Evolutionary conservation across 2,329 filamentous ascomycete species (phyloP), one percentile per base, ranked within the genome.

Genomic region (Exophiala lecanii-corni): DNA sequence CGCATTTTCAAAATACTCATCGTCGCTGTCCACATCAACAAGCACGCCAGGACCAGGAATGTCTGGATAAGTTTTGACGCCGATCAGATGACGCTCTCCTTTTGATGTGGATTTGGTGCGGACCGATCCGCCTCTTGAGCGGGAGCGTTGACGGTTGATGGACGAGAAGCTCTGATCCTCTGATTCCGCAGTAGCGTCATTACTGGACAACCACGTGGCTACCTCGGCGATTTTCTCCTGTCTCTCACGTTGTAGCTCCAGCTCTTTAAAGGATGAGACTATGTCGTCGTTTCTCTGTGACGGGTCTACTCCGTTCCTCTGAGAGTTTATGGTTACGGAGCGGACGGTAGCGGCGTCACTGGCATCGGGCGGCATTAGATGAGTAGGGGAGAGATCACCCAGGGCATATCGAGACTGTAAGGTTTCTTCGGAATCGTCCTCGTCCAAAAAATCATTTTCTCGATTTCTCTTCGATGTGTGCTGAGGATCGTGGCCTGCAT

Each of bases 161-260:
- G 23, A 30, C 18, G 21, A 17, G 16, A 50, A 48, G 12, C 19
- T 12, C 13, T 61, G 56, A 30, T 63, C 60, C 19, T 60, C 62
- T n/a, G 57, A 52, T 39, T 62, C 64, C 40, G 68, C 70, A 32
- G 64, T 69, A 12, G 66, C 68, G 31, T 69, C 68, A 50, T 69
- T 74, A 9, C 68, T 66, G 10, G 61, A 68, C 3, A 76, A 66
- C 76, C 76, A 79, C 16, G 68, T 62, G 39, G 67, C 64, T 23
- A 79, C 75, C 40, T 76, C 72, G 6, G 67, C 63, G 44, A 76
- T 75, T 53, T 71, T 76, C 38, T 76, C 70, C 3, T 69, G 65
- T 21, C 68, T 60, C 23, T 69, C 61, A 37, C 70, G 66, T 44
- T 69, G 62, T 32, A 69, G 61, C 36, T 70, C 66, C 36, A 75